Evolutionary conservation across 1,284 basidiomycete genomes (phyloP).

Genomic region (Puccinia triticina): DNA sequence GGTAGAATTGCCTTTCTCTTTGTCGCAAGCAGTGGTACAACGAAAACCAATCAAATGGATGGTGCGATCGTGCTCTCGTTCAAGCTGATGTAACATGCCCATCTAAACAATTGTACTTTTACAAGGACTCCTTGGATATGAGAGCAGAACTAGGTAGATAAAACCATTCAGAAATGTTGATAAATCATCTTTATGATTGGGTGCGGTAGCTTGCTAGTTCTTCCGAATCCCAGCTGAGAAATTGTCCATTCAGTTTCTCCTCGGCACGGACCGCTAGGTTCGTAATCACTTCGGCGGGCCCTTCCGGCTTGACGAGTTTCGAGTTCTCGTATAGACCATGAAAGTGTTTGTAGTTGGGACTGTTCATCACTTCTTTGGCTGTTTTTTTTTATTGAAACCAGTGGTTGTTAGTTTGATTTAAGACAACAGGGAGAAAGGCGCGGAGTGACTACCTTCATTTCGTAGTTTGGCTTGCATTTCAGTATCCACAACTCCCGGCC

Average conservation of each 20-base stretch:
- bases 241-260: constrained; percentile 8
- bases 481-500: constrained; percentile 45
- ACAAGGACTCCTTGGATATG: no score
- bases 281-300: constrained; percentile 35
- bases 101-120: no score
- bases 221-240: constrained; percentile 48
- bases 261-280: constrained; percentile 11
- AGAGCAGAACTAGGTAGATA: no score
- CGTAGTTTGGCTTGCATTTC: constrained; percentile 35
- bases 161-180: neutral
- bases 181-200: neutral
- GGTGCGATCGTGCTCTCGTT: no score
- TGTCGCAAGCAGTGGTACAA: no score
- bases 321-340: neutral
- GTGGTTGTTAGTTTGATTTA: neutral
- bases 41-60: no score
- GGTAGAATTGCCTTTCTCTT: no score
- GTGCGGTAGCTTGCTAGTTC: constrained; percentile 21
- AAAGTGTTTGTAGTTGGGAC: constrained; percentile 19
- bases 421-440: neutral
- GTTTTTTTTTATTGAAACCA: neutral
- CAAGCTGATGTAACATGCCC: no score
- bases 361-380: constrained; percentile 2
- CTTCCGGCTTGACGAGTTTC: constrained; percentile 15
- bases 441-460: constrained; percentile 4